Percentiles rank a stretch among this genome's conserved stretches.
Conservation (phyloP, 805 yeast species). For the Starmerella khaoyaiensis region DNA sequence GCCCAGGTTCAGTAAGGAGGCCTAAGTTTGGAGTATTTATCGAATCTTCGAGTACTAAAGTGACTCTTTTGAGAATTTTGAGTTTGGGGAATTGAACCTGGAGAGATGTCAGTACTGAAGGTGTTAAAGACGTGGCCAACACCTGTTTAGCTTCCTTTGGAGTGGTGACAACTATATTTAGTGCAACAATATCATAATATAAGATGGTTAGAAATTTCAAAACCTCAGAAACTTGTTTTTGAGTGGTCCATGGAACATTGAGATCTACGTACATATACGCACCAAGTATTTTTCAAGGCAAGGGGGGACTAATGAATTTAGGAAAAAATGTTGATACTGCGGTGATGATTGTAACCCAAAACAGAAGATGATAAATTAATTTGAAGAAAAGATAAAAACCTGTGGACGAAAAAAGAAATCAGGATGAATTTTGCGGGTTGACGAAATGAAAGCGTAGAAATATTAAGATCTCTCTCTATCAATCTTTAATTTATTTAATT, state of each 20-base stretch:
- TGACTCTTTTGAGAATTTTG: constrained; percentile 53
- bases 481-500: no score
- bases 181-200: constrained; percentile 66
- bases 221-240: constrained; percentile 14
- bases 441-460: no score
- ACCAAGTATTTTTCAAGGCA: no score
- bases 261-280: constrained; percentile 27
- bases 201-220: constrained; percentile 24
- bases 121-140: constrained; percentile 16
- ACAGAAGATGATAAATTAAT: not conserved
- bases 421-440: no score
- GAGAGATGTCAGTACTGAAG: constrained; percentile 23
- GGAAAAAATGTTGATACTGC: not conserved
- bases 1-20: constrained; percentile 10
- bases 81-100: constrained; percentile 32
- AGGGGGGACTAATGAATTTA: not conserved
- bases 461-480: no score
- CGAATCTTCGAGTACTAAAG: constrained; percentile 56
- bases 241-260: constrained; percentile 30
- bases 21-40: constrained; percentile 11
- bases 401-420: no score
- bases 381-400: no score
- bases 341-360: not conserved
- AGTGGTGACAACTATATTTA: constrained; percentile 39
- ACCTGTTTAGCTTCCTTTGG: constrained; percentile 17